Evolutionary conservation across 208 protist species (phyloP), one percentile per base, ranked within the genome.

Genomic region (Crithidia brevicula): DNA sequence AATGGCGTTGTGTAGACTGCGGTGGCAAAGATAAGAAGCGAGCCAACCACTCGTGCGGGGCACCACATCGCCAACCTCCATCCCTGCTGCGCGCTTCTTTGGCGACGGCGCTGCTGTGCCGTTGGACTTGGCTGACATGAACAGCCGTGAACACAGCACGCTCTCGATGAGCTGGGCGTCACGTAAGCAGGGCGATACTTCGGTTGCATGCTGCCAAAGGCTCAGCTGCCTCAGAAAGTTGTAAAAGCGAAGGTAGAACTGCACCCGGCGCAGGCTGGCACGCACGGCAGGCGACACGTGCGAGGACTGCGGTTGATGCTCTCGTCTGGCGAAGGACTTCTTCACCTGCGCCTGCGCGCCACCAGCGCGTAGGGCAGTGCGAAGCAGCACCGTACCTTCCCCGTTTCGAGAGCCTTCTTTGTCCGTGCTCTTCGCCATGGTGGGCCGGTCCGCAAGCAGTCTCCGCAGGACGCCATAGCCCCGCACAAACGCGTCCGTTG

Each of bases 211-310:
- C n/a, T 50, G 28, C 9, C 1, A 25, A 5, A 42, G 25, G 16
- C 25, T 31, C 20, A 73, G 47, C 7, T 60, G 36, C 20, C 31
- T 33, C 58, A 66, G 3, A 58, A 73, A 66, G 13, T 18, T 33
- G 47, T 66, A 46, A 40, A 73, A 58, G 38, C 67, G 67, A 15
- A 66, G 8, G 36, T 73, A 73, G 34, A 66, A 73, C 28, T 20
- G 36, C 6, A 60, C 67, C 1, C 58, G 46, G 23, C 58, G 58
- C 31, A 50, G 28, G 11, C 61, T 1, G 11, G 31, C 30, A 13
- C 61, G 61, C 23, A 67, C 33, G 13, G 18, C 18, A 3, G 47
- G 30, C 4, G 59, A 34, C 33, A 54, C 36, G 15, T 54, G 59
- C 36, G 30, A 0, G 28, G 34, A 27, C 20, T 31, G 30, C n/a